Base-by-base conservation (phyloP, 192 early-diverging fungal species). In the Hyaloraphidium curvatum region DNA sequence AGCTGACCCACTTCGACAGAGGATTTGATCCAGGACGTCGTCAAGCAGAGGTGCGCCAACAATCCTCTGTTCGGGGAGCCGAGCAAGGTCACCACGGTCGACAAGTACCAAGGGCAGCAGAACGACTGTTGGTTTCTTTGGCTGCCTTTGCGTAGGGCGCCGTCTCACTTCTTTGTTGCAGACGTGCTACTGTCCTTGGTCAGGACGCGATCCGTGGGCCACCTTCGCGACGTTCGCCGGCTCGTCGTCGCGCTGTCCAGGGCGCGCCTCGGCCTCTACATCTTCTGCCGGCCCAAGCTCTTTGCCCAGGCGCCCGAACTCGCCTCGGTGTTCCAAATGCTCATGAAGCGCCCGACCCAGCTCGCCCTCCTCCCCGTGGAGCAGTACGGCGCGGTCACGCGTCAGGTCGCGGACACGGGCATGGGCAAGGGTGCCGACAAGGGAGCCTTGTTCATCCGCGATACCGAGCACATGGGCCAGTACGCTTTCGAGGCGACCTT, bases 81-180 rank as follows among this genome's bases (percentile, higher is more conserved):
- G 0, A 69, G 67, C 1, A 60, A 73, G 4, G 69, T 99, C 1
- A 75, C 93, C 0, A 99, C 95, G 0, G 95, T 99, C 3, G 96
- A 99, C 61, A 82, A 89, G 63, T 97, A 79, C 63, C 96, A 99
- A 68, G 96, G 92, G 31, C 85, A 90, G 65, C 87, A 89, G 52
- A 82, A 82, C 53, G 93, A 99, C 65, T 91, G 73, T 68, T 64
- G 63, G 31, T 23, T 2, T 5, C n/a, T n/a, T n/a, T n/a, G n/a
- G n/a, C n/a, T n/a, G n/a, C n/a, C n/a, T n/a, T n/a, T n/a, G n/a
- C n/a, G n/a, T n/a, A n/a, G n/a, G n/a, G n/a, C n/a, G n/a, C n/a
- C n/a, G n/a, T n/a, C 11, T 37, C 11, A 5, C 11, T 19, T 29
- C 31, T 31, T 29, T 31, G 2, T 50, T 14, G 27, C 28, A 40